A percentile compares a stretch with the other conserved stretches of the same genome.
These are phyloP conservation scores for Coemansia sp. DNA, from an alignment of 192 early-diverging fungal genomes.

Conservation along the genomic window DNA sequence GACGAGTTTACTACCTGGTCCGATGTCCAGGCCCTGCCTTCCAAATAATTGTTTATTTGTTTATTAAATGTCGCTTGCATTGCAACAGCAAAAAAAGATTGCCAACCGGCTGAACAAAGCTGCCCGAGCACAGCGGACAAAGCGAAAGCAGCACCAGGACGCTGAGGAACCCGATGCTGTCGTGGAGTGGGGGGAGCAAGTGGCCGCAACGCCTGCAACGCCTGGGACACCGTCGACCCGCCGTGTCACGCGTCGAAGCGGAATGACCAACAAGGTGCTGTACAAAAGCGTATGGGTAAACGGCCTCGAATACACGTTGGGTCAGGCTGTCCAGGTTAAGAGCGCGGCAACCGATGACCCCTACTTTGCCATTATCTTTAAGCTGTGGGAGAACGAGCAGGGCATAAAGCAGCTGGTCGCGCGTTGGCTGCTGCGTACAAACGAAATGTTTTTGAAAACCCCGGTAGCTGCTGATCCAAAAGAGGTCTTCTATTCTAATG, in stretches of 20 bases:
- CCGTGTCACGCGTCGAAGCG: conserved; percentile 58
- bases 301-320: conserved; percentile 44
- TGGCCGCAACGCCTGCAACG: conserved; percentile 3
- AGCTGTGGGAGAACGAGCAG: conserved; percentile 59
- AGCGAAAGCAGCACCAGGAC: conserved; percentile 10
- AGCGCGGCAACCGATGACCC: conserved; percentile 46
- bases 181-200: conserved; percentile 37
- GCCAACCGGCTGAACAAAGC: conserved; percentile 38
- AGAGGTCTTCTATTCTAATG: conserved; percentile 52
- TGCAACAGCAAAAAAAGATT: conserved; percentile 22
- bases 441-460: conserved; percentile 23
- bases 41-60: conserved; percentile 2
- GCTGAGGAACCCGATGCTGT: conserved; percentile 19
- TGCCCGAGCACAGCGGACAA: conserved; percentile 7
- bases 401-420: conserved; percentile 49
- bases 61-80: not conserved
- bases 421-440: conserved; percentile 57
- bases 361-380: conserved; percentile 54
- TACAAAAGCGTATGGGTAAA: conserved; percentile 50
- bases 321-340: conserved; percentile 30
- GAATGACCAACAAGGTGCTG: conserved; percentile 54
- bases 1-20: conserved; percentile 41
- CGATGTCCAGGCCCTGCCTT: conserved; percentile 14
- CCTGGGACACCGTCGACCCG: conserved; percentile 22
- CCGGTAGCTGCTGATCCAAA: conserved; percentile 14